Evolutionary conservation across 257 asterid species (phyloP).

Genomic region (Solanum habrochaites): DNA sequence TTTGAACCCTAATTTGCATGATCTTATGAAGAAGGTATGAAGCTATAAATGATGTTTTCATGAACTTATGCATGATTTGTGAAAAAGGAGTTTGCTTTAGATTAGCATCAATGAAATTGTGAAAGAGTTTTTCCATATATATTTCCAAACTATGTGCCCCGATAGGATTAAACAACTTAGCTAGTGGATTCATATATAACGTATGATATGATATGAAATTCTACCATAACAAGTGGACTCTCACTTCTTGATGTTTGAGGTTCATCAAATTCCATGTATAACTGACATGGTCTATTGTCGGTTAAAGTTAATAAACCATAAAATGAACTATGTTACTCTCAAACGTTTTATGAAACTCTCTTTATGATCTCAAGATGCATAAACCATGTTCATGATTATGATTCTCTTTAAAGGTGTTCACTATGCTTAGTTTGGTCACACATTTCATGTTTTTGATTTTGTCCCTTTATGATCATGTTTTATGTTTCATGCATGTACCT

Average conservation of each 20-base stretch:
- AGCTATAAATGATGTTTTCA: background rate
- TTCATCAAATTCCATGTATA: background rate
- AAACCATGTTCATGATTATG: background rate
- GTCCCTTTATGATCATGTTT: background rate
- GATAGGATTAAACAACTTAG: background rate
- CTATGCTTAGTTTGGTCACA: background rate
- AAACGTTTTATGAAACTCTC: too few relatives aligned
- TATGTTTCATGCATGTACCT: background rate
- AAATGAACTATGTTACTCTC: background rate
- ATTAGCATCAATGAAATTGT: background rate
- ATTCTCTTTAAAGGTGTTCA: background rate
- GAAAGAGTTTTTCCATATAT: background rate
- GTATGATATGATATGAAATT: background rate
- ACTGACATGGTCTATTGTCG: background rate
- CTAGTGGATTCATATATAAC: background rate
- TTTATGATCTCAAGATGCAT: background rate
- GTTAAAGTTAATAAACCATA: background rate
- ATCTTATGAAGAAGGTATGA: background rate
- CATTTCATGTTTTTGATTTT: background rate
- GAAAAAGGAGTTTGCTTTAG: background rate
- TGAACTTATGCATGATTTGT: background rate
- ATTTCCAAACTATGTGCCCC: background rate
- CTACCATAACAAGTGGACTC: background rate
- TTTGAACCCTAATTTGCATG: background rate
- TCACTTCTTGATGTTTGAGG: background rate